Conservation (phyloP, 2,329 filamentous ascomycete species). For the Colletotrichum coccodes region DNA sequence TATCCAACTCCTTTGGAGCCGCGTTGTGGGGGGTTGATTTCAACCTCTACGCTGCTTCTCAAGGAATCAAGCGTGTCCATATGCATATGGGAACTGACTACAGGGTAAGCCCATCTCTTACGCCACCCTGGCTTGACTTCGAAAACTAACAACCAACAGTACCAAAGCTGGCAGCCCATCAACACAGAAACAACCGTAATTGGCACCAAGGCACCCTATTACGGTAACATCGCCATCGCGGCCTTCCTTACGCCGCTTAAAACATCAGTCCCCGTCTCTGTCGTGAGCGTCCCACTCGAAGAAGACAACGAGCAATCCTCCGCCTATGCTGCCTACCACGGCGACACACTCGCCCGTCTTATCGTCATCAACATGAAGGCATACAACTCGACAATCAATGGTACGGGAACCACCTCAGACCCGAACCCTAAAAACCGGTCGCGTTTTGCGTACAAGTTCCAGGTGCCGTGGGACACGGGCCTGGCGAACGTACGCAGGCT, state of each 20-base stretch:
- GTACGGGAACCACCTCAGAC: slow-evolving; percentile 42
- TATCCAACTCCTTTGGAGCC: slow-evolving; percentile 73
- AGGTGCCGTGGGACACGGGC: slow-evolving; percentile 41
- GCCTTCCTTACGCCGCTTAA: slow-evolving; percentile 61
- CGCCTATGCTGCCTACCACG: slow-evolving; percentile 66
- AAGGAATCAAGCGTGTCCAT: slow-evolving; percentile 66
- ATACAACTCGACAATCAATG: slow-evolving; percentile 67
- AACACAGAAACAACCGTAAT: slow-evolving; percentile 57
- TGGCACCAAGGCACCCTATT: slow-evolving; percentile 73
- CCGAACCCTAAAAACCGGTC: slow-evolving; percentile 38
- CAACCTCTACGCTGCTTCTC: slow-evolving; percentile 65
- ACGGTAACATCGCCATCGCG: slow-evolving; percentile 69
- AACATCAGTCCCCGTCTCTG: slow-evolving; percentile 45
- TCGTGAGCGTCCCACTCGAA: slow-evolving; percentile 58
- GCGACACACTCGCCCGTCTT: slow-evolving; percentile 55
- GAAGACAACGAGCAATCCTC: slow-evolving; percentile 49
- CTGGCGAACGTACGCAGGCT: slow-evolving; percentile 57
- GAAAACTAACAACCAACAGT: slow-evolving; percentile 44
- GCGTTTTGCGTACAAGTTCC: slow-evolving; percentile 55
- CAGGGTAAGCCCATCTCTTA: slow-evolving; percentile 44
- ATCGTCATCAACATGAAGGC: slow-evolving; percentile 67
- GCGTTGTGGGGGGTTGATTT: slow-evolving; percentile 74
- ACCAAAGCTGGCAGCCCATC: slow-evolving; percentile 70
- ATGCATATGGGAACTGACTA: slow-evolving; percentile 75
- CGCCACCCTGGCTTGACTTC: neutral